These are phyloP conservation scores for Acanthamoeba healyi DNA, from an alignment of 208 protist genomes.

Conservation along the genomic window DNA sequence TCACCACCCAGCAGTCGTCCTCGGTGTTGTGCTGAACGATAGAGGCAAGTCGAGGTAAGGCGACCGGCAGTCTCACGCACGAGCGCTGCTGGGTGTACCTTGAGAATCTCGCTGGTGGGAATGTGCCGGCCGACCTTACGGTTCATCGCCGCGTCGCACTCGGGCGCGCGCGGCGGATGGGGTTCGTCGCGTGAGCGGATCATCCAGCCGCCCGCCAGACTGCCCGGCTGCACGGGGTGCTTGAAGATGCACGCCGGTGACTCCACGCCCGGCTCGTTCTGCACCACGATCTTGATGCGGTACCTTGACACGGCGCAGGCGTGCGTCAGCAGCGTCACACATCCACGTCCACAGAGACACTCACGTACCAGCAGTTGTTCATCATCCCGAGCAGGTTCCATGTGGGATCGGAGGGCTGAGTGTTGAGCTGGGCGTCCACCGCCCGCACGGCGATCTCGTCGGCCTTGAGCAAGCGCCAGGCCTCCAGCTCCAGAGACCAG, in stretches of 20 bases:
- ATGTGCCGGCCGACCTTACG: background rate
- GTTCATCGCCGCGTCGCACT: background rate
- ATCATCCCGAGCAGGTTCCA: constrained; percentile 75
- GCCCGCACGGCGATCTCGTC: constrained; percentile 55
- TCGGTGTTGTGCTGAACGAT: constrained; percentile 93
- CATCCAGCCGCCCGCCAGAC: background rate
- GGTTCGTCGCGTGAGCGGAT: background rate
- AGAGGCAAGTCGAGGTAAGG: background rate
- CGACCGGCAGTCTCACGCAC: no score
- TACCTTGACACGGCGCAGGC: background rate
- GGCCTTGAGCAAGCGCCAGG: constrained; percentile 10
- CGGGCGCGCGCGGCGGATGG: background rate
- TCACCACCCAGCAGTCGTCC: constrained; percentile 94
- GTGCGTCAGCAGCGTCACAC: background rate
- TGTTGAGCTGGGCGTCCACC: constrained; percentile 34
- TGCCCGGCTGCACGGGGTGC: constrained; percentile 14
- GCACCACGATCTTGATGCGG: background rate
- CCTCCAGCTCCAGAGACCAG: constrained; percentile 45
- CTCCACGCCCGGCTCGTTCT: background rate
- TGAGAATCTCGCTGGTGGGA: constrained; percentile 1
- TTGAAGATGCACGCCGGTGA: background rate
- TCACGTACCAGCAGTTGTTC: constrained; percentile 73
- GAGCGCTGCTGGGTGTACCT: background rate
- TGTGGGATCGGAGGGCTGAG: constrained; percentile 51
- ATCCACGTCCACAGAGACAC: no score